phyloP scores from a whole-genome alignment of 2,329 filamentous ascomycete genomes.

The Colletotrichum echinochloae region DNA sequence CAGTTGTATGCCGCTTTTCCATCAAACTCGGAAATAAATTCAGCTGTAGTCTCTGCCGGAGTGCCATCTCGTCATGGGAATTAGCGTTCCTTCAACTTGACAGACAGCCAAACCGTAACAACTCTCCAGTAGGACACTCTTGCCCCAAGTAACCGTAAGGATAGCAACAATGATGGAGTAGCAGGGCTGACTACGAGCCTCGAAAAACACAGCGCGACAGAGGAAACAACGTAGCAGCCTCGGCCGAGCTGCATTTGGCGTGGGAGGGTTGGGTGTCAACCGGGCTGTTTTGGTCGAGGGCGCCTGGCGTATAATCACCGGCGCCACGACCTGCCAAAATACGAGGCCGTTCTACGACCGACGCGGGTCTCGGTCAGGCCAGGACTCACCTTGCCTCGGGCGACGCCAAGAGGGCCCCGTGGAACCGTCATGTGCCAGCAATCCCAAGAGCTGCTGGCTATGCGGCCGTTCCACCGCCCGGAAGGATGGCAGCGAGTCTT shows the following conservation, averaged over 20 bases:
- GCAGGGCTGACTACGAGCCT: too few species aligned
- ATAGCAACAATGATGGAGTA: neutral
- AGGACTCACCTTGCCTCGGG: neutral
- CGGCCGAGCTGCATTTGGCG: neutral
- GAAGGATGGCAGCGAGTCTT: neutral
- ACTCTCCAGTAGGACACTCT: neutral
- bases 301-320: neutral
- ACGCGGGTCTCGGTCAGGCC: too few species aligned
- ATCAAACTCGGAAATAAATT: neutral
- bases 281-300: neutral
- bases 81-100: neutral
- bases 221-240: neutral
- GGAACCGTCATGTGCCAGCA: too few species aligned
- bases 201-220: neutral
- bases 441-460: neutral
- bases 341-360: neutral
- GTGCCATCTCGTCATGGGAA: neutral
- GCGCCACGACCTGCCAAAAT: neutral
- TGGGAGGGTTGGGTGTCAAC: neutral
- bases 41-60: neutral
- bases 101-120: neutral
- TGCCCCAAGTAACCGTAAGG: neutral
- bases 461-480: too few species aligned
- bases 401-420: too few species aligned
- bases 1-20: neutral